Percentiles rank a stretch among this genome's conserved stretches.
These are phyloP conservation scores for Termitomyces sp. DNA, from an alignment of 768 basidiomycete genomes.

Conservation along the genomic window DNA sequence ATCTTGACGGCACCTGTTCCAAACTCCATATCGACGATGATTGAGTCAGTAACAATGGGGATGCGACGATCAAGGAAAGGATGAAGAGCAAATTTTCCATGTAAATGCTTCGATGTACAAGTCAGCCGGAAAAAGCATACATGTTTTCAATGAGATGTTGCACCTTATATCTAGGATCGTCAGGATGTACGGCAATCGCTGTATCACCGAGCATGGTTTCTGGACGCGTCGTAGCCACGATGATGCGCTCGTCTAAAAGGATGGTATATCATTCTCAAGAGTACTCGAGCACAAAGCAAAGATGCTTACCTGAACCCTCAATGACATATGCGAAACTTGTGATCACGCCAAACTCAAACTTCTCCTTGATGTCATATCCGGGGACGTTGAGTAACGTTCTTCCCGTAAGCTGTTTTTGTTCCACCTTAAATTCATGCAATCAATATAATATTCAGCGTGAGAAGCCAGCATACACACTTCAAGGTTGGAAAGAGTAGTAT, in stretches of 20 bases:
- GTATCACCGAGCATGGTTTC: conserved; percentile 99
- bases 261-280: neutral
- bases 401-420: conserved; percentile 85
- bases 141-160: neutral
- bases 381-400: conserved; percentile 86
- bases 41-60: conserved; percentile 83
- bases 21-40: conserved; percentile 92
- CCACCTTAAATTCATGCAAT: conserved; percentile 54
- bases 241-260: conserved; percentile 73
- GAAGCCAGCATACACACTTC: conserved; percentile 62
- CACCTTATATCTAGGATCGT: conserved; percentile 85
- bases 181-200: conserved; percentile 93
- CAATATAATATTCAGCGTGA: too few relatives aligned
- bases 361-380: conserved; percentile 93
- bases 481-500: conserved; percentile 96
- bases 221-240: conserved; percentile 96
- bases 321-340: conserved; percentile 95
- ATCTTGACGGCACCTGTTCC: conserved; percentile 99
- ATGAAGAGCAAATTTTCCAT: conserved; percentile 87
- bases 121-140: neutral
- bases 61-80: conserved; percentile 86
- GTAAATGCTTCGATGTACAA: conserved; percentile 59
- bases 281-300: neutral
- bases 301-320: conserved; percentile 67
- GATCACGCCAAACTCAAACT: conserved; percentile 95